Conservation (phyloP, 2,329 filamentous ascomycete genomes). For the Neurospora sp. region DNA sequence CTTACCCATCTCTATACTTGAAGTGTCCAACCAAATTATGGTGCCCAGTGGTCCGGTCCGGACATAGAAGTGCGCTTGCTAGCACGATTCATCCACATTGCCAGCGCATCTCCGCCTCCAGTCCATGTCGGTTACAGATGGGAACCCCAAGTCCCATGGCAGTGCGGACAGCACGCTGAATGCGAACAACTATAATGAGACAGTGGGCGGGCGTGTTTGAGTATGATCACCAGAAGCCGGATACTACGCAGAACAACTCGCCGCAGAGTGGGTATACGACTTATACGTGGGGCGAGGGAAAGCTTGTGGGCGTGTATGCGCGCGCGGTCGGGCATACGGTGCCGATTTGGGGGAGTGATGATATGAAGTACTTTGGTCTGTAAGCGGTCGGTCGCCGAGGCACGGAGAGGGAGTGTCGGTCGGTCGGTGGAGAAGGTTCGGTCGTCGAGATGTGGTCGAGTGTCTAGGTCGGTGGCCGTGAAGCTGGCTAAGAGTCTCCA, state of each 20-base stretch:
- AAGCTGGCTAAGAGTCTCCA: no score
- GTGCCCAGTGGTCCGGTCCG: neutral
- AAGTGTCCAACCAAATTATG: neutral
- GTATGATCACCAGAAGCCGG: slow-evolving; percentile 13
- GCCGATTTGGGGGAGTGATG: slow-evolving; percentile 7
- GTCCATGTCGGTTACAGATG: no score
- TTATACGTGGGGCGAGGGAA: slow-evolving; percentile 12
- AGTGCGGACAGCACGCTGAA: slow-evolving; percentile 37
- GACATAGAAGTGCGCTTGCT: neutral
- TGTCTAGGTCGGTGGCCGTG: neutral
- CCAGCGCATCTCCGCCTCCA: neutral
- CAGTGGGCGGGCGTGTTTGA: slow-evolving; percentile 43
- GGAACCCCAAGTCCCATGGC: slow-evolving; percentile 28
- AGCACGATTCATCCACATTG: neutral
- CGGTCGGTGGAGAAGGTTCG: neutral
- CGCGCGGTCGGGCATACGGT: slow-evolving; percentile 8
- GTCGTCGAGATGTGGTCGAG: neutral
- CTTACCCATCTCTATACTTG: neutral
- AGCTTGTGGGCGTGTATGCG: slow-evolving; percentile 16
- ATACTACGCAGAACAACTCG: slow-evolving; percentile 1
- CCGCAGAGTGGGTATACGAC: slow-evolving; percentile 16
- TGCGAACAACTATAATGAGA: slow-evolving; percentile 47
- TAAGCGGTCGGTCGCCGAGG: neutral
- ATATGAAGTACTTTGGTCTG: slow-evolving; percentile 10
- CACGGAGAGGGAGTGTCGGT: neutral